These are phyloP conservation scores for Coelastrella sp. DNA, from an alignment of 139 green algal genomes.

Conservation along the genomic window DNA sequence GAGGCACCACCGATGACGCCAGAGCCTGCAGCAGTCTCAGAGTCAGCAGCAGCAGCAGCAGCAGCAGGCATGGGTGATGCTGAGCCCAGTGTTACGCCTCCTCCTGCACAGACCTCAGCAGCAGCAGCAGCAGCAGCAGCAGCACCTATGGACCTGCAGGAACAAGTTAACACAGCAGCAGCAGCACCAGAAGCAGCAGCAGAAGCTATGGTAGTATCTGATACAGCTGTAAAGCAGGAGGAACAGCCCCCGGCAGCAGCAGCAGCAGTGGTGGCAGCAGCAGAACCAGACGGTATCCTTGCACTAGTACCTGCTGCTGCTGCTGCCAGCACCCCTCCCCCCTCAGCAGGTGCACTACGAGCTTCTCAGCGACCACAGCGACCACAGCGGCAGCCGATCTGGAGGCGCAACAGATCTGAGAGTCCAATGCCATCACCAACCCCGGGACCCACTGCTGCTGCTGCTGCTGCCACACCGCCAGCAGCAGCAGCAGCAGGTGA, in stretches of 20 bases:
- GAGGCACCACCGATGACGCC: not conserved
- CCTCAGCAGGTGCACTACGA: not conserved
- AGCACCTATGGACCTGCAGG: not conserved
- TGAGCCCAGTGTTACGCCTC: not conserved
- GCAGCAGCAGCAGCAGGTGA: constrained; percentile 11
- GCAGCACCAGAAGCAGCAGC: not conserved
- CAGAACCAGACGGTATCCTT: not conserved
- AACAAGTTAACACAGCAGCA: not conserved
- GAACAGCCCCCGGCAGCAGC: not conserved
- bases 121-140: not conserved
- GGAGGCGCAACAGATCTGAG: not conserved
- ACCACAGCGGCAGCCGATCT: not conserved
- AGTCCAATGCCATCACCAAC: not conserved
- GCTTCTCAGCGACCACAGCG: not conserved
- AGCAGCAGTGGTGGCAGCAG: not conserved
- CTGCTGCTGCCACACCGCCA: not conserved
- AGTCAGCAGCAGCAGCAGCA: not conserved
- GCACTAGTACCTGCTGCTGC: constrained; percentile 7
- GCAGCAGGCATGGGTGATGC: not conserved
- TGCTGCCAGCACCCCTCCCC: not conserved
- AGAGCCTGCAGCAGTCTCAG: not conserved
- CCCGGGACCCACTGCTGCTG: not conserved
- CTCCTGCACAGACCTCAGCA: not conserved
- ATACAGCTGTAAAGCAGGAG: not conserved
- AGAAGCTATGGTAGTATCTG: not conserved